Evolutionary conservation across 2,329 filamentous ascomycete species (phyloP).

Genomic region (Trichophyton rubrum): DNA sequence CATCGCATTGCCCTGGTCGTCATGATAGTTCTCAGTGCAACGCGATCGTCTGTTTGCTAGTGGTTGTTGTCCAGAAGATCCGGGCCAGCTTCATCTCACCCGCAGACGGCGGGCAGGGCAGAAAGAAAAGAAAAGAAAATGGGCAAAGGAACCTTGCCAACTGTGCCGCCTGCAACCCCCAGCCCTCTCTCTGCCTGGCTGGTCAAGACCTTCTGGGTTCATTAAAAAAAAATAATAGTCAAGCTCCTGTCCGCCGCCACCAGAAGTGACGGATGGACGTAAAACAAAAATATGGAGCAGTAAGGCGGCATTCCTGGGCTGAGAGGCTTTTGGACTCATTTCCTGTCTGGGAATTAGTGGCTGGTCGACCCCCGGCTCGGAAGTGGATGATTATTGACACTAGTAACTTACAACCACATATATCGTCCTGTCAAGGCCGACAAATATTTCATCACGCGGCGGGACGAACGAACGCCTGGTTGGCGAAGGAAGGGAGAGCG

Average conservation of each 20-base stretch:
- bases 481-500: not conserved
- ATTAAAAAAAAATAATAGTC: not conserved
- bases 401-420: not conserved
- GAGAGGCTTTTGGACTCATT: constrained; percentile 4
- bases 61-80: not conserved
- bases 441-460: not conserved
- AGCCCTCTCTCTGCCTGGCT: not conserved
- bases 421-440: not conserved
- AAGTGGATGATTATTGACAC: not conserved
- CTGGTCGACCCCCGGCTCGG: not conserved
- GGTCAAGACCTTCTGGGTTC: not conserved
- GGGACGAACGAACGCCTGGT: not conserved
- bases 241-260: not conserved
- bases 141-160: not conserved
- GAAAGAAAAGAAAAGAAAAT: not conserved
- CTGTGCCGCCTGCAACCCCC: not conserved
- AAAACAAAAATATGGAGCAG: not conserved
- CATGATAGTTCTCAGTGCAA: not conserved
- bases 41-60: not conserved
- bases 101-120: not conserved
- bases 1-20: constrained; percentile 3
- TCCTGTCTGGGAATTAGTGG: constrained; percentile 7
- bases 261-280: not conserved
- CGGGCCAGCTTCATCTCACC: not conserved
- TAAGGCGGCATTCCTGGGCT: not conserved